These are phyloP conservation scores for Elsinoe ampelina DNA, from an alignment of 2,329 filamentous ascomycete genomes.

Conservation along the genomic window DNA sequence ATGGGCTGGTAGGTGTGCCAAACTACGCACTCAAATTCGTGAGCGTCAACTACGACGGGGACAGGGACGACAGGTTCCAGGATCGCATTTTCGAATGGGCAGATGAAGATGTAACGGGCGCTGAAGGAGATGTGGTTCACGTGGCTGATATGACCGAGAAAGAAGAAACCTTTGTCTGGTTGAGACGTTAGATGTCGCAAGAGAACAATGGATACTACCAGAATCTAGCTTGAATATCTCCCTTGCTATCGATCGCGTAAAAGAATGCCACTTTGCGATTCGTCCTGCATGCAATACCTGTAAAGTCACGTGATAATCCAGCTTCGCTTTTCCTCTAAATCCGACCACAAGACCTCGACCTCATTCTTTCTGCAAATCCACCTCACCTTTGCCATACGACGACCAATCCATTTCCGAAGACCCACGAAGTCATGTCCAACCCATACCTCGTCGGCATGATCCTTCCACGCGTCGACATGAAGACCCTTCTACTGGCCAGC, in stretches of 20 bases:
- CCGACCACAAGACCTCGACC: no score
- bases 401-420: not conserved
- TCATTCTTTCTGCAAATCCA: no score
- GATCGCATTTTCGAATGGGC: not conserved
- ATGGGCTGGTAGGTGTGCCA: not conserved
- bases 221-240: not conserved
- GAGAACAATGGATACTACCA: no score
- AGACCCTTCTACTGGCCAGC: not conserved
- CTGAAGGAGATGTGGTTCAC: not conserved
- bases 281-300: no score
- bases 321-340: no score
- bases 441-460: not conserved
- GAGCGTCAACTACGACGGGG: not conserved
- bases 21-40: not conserved
- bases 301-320: no score
- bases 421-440: not conserved
- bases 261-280: not conserved
- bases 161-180: not conserved
- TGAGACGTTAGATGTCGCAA: no score
- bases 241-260: not conserved
- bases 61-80: not conserved
- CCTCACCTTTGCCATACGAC: no score
- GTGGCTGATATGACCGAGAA: not conserved
- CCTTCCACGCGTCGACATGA: not conserved
- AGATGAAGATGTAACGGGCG: not conserved